Conservation (phyloP, 192 early-diverging fungal species). For the Oehlia diaphana region DNA sequence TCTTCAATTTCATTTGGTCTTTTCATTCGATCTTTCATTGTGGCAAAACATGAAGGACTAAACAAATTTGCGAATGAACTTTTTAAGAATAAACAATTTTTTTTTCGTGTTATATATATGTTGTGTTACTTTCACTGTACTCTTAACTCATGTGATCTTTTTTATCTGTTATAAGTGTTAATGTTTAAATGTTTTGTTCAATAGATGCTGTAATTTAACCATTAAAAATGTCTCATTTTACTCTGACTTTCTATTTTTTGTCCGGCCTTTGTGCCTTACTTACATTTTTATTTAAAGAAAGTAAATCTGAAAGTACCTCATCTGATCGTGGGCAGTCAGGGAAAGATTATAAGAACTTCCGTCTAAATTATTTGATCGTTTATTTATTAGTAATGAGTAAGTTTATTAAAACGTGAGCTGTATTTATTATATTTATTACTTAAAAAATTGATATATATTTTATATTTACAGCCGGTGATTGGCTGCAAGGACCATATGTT, state of each 20-base stretch:
- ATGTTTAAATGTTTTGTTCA: too few relatives aligned
- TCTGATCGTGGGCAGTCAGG: neutral
- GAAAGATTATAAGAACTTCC: conserved; percentile 24
- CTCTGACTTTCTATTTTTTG: neutral
- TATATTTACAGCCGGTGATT: conserved; percentile 42
- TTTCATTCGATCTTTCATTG: neutral
- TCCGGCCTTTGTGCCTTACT: neutral
- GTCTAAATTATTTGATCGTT: conserved; percentile 31
- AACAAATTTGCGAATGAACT: too few relatives aligned
- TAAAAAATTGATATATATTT: neutral
- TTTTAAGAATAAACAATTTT: too few relatives aligned
- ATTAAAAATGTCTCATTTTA: neutral
- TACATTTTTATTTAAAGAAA: neutral
- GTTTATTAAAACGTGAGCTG: neutral
- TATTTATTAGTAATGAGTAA: conserved; percentile 38
- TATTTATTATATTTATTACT: neutral
- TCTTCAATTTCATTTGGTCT: neutral
- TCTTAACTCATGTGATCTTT: too few relatives aligned
- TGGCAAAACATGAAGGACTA: neutral
- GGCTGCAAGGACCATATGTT: conserved; percentile 64
- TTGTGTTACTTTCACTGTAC: too few relatives aligned
- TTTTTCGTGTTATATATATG: too few relatives aligned
- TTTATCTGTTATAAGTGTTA: too few relatives aligned
- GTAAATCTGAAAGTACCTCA: neutral
- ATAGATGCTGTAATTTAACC: too few relatives aligned